Base-by-base conservation (phyloP, 23 red algal species). In the Gracilariopsis chorda region DNA sequence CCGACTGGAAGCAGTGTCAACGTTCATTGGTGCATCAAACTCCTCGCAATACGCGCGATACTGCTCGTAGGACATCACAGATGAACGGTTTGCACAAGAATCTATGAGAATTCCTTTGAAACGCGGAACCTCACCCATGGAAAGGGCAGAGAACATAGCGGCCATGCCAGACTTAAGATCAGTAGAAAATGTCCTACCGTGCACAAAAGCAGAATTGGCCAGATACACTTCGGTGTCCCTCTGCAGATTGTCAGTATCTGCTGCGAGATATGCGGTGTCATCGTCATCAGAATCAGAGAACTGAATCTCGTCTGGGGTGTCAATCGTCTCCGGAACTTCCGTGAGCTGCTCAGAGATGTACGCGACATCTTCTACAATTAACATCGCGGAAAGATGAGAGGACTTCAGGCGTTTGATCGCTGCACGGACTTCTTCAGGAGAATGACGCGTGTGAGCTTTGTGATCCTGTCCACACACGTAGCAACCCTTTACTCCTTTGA, bases 41-140 rank as follows among this genome's bases (percentile, higher is more conserved):
- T 77, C 45, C n/a, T 77, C 36, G 27, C 70, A 77, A 77, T 49
- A 49, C 11, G 36, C 70, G n/a, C 70, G 39, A 28, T 48, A 49
- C 37, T 77, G 70, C 5, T 30, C 35, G 48, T 36, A 77, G 1
- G 46, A 78, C 73, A 56, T 72, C 10, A 3, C 32, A 35, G 27
- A 81, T 24, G 52, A 58, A 5, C 4, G 3, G 3, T 58, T 58
- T 0, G 84, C 84, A 27, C 84, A 61, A 6, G 84, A 70, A 64
- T 88, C 84, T 42, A 49, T 69, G 12, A 70, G 35, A 37, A 86
- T 25, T 39, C 82, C 82, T 0, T 86, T 53, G 44, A 71, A 86
- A 4, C 21, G 51, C 32, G 21, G 45, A 1, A 16, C 42, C 20
- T 78, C 45, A 52, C 42, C 42, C 43, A 62, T 62, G 1, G 57